phyloP scores from a whole-genome alignment of 2,329 filamentous ascomycete species.

The Verticillium isaacii region DNA sequence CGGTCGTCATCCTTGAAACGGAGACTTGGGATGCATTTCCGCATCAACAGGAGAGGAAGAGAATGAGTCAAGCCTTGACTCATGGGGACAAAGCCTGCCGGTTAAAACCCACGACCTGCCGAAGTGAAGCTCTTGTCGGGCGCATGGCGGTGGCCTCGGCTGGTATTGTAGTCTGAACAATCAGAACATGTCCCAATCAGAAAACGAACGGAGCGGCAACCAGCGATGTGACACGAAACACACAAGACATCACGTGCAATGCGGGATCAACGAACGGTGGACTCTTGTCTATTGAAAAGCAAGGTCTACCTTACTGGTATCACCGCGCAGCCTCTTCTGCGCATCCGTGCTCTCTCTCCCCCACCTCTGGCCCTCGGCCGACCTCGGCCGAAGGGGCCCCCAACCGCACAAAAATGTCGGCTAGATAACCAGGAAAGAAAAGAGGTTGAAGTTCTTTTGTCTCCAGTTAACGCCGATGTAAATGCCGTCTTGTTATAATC shows the following conservation, averaged over 20 bases:
- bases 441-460: constrained; percentile 45
- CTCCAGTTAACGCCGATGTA: constrained; percentile 34
- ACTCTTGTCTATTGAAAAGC: not conserved
- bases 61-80: no score
- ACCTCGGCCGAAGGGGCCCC: not conserved
- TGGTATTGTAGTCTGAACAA: no score
- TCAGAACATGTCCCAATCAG: no score
- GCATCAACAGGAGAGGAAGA: no score
- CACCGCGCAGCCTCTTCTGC: not conserved
- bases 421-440: constrained; percentile 37
- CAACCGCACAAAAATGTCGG: constrained; percentile 17
- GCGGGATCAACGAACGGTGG: not conserved
- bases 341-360: not conserved
- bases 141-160: no score
- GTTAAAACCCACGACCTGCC: no score
- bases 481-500: constrained; percentile 13
- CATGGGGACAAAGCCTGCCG: no score
- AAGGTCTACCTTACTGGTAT: constrained; percentile 5
- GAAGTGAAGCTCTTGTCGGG: no score
- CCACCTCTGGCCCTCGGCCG: not conserved
- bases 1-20: no score
- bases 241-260: not conserved
- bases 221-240: not conserved
- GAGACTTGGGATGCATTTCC: no score
- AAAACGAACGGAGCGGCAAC: not conserved